Base-by-base conservation (phyloP, 2,329 filamentous ascomycete genomes). In the Zymoseptoria crescenta region DNA sequence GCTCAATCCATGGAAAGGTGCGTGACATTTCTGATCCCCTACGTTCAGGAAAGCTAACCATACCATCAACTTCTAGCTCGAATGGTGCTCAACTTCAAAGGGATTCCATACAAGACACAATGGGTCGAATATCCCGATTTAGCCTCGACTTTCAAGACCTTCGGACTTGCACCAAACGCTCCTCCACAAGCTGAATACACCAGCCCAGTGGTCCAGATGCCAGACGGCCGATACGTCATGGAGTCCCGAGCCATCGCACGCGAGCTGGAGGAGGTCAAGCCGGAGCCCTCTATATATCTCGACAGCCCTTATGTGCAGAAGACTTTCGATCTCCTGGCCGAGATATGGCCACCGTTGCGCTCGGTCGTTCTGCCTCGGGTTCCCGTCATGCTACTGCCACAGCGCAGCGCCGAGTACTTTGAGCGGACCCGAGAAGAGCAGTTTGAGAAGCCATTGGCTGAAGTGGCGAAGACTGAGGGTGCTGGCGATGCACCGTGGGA, bases 101-200 rank as follows among this genome's bases (percentile, higher is more conserved):
- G 77, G 1, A 70, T 89, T 13, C 78, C 83, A 52, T 90, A 89
- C 74, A 79, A 80, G 68, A 89, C 86, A 0, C 77, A 85, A 78
- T 89, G 85, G 85, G 73, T 85, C 16, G 85, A 88, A 67, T 89
- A 87, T 64, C 86, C 86, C 0, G 81, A 88, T 41, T 77, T 91
- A 60, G 80, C 76, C 58, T 73, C 81, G 1, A 66, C 52, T 2
- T 74, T 89, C 54, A 76, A 82, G 65, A 74, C 78, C 28, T 76
- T 83, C 49, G 77, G 76, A 57, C 68, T 81, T 55, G 73, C 77
- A 16, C 76, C 83, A 20, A 80, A 83, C 54, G 63, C 73, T 41
- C 64, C 67, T 5, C 70, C 72, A 1, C 71, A 72, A 41, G 68
- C 68, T 29, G 63, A 71, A 48, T 86, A 84, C 71, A 82, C 79